These are phyloP conservation scores for Melocanna baccifera DNA, from an alignment of 176 grass and related monocot genomes.

Conservation along the genomic window DNA sequence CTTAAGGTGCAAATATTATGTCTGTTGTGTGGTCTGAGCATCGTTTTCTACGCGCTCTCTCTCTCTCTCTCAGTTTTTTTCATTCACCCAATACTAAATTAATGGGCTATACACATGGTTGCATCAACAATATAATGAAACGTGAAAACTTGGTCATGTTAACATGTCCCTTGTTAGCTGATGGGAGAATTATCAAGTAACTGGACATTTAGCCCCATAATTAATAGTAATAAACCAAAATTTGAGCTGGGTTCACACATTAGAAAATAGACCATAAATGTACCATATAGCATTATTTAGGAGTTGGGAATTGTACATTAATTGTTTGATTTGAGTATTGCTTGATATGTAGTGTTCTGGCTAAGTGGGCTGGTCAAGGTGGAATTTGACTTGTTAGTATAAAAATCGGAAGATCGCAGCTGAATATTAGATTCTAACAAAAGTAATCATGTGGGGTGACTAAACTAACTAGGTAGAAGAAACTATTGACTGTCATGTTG, in stretches of 20 bases:
- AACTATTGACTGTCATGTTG: not conserved
- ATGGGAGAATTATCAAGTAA: not conserved
- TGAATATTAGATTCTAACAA: not conserved
- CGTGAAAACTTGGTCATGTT: not conserved
- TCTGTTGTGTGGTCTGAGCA: not conserved
- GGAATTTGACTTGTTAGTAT: conserved; percentile 11
- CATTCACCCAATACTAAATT: not conserved
- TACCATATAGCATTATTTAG: not conserved
- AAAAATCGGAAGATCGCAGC: not conserved
- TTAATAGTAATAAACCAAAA: not conserved
- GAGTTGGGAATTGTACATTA: not conserved
- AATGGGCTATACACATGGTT: not conserved
- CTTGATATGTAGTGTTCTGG: not conserved
- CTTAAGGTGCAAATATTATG: not conserved
- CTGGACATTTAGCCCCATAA: not conserved
- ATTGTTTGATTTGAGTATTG: not conserved
- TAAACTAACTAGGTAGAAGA: not conserved
- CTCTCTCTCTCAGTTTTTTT: not conserved
- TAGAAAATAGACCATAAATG: not conserved
- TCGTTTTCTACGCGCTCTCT: not conserved
- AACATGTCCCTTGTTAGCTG: not conserved
- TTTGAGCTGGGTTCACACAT: not conserved
- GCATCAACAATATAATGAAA: not conserved
- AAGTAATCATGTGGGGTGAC: not conserved
- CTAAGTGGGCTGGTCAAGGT: not conserved